Evolutionary conservation across 768 basidiomycete species (phyloP).

Genomic region (Tubosaeta sp.): DNA sequence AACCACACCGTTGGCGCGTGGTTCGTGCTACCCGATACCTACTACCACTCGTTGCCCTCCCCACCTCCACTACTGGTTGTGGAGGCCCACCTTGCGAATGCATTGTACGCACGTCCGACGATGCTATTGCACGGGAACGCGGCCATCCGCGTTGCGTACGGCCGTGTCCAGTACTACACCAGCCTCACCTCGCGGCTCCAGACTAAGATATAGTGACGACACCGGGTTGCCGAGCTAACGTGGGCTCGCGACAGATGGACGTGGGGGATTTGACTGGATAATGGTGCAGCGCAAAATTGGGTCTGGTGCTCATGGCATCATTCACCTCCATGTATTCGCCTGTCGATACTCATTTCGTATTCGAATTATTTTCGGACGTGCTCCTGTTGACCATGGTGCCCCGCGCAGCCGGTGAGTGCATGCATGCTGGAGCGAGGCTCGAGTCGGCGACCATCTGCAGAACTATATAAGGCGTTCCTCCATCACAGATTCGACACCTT

Average conservation of each 20-base stretch:
- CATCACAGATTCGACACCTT: conserved; percentile 61
- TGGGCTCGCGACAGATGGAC: conserved; percentile 70
- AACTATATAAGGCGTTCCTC: conserved; percentile 50
- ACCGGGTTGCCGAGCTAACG: conserved; percentile 69
- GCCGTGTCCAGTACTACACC: conserved; percentile 66
- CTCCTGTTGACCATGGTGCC: conserved; percentile 67
- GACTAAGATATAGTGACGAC: conserved; percentile 86
- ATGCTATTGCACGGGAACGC: conserved; percentile 95
- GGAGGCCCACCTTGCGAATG: conserved; percentile 44
- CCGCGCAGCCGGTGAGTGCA: conserved; percentile 51
- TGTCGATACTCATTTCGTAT: conserved; percentile 62
- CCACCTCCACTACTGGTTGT: conserved; percentile 35
- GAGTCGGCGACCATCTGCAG: conserved; percentile 29
- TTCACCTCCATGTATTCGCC: conserved; percentile 58
- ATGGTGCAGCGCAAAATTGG: conserved; percentile 52
- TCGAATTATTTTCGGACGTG: conserved; percentile 65
- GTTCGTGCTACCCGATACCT: conserved; percentile 70
- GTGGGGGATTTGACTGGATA: conserved; percentile 81
- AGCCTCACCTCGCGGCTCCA: conserved; percentile 60
- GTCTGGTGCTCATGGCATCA: conserved; percentile 50
- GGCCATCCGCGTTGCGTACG: conserved; percentile 65
- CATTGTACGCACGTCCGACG: conserved; percentile 60
- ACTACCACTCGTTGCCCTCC: conserved; percentile 49
- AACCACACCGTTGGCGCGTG: conserved; percentile 81
- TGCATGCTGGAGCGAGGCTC: not conserved